These are phyloP conservation scores for Dothideomycetes sp. DNA, from an alignment of 2,329 filamentous ascomycete genomes.

Conservation along the genomic window DNA sequence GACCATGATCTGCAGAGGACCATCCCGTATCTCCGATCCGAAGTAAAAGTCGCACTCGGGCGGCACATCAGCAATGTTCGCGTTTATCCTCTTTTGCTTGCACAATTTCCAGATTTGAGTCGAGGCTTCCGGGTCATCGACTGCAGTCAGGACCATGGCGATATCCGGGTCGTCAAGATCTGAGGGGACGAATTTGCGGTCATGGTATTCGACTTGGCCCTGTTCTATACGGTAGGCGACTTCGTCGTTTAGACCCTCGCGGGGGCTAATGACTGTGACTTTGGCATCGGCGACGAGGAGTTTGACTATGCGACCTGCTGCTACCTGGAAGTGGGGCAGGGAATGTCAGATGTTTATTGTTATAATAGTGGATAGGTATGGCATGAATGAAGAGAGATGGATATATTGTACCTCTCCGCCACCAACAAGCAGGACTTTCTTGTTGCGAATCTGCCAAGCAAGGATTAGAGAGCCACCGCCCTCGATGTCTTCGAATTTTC, in stretches of 20 bases:
- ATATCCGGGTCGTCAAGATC: conserved; percentile 61
- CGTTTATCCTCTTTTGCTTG: conserved; percentile 70
- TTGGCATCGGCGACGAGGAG: conserved; percentile 89
- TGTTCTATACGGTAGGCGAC: conserved; percentile 70
- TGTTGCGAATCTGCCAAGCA: conserved; percentile 88
- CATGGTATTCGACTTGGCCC: conserved; percentile 65
- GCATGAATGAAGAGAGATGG: too few species aligned
- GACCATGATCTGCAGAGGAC: conserved; percentile 95
- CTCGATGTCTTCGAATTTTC: conserved; percentile 65
- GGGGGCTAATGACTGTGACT: conserved; percentile 75
- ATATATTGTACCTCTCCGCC: conserved; percentile 96
- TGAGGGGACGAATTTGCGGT: conserved; percentile 74
- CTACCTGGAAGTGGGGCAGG: conserved; percentile 54
- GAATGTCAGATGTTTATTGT: too few species aligned
- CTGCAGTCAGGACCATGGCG: conserved; percentile 84
- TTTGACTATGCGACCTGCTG: conserved; percentile 85
- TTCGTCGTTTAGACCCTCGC: conserved; percentile 73
- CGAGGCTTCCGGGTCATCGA: conserved; percentile 89
- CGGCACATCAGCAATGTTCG: conserved; percentile 95
- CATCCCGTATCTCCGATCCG: conserved; percentile 87
- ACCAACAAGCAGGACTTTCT: conserved; percentile 82
- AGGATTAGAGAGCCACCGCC: conserved; percentile 87
- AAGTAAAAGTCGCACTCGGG: conserved; percentile 99
- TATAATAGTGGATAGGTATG: too few species aligned
- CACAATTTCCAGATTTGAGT: conserved; percentile 87